Base-by-base conservation (phyloP, 129 eudicot species). In the Rutidosis leptorrhynchoides region DNA sequence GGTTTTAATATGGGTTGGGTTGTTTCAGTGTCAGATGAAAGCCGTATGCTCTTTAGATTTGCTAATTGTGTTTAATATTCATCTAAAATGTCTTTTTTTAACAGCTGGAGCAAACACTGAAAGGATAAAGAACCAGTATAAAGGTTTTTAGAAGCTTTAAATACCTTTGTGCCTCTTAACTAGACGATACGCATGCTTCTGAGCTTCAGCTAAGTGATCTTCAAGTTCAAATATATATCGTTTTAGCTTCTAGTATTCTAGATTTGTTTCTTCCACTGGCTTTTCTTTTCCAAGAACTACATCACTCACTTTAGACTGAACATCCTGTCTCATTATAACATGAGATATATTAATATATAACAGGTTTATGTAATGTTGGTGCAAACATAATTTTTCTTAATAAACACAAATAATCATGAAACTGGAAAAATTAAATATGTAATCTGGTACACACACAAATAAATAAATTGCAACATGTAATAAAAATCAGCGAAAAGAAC, bases 161-260 rank as follows among this genome's bases (percentile, higher is more conserved):
- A 28, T 78, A 90, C 97, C 95, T 83, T 90, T 80, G 76, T 93
- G 99, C 77, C 99, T 75, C 84, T 93, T 93, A 48, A 89, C 99
- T 17, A 93, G 85, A 54, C 96, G 95, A 72, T 81, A 93, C 49
- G 95, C 90, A 68, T 93, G 96, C 78, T 93, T 93, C 64, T 93
- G 99, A 26, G 99, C 99, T 80, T 93, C 99, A 43, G 96, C 85
- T 60, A 93, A 79, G 75, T 93, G 96, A 81, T 93, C 89, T 81
- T 93, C 99, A 70, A 93, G 99, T 82, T 89, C 96, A 75, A 78
- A 93, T 63, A 93, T 75, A 62, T 93, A 93, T 54, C 65, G 81
- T 76, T 82, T 93, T 57, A 89, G 76, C 76, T 89, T 93, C 78
- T 93, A 95, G 49, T 86, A 89, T 66, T 93, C 99, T 11, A 93